A percentile compares a stretch with the other conserved stretches of the same genome.
Evolutionary conservation across 495 filamentous ascomycete species (phyloP).

Genomic region (Daldinia loculata): DNA sequence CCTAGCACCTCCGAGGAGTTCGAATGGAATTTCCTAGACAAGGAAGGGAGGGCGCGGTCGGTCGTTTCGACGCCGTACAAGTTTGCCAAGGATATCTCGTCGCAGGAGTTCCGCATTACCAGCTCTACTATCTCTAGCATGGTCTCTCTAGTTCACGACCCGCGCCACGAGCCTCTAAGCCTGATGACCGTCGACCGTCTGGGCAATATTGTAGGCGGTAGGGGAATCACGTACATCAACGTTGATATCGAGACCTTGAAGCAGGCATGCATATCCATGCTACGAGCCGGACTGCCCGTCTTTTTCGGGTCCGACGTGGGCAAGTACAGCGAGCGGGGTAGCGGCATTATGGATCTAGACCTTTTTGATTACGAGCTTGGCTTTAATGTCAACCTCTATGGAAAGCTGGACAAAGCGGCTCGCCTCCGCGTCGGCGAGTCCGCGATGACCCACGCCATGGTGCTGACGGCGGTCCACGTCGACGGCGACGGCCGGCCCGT

Average conservation of each 20-base stretch:
- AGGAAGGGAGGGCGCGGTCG: conserved; percentile 65
- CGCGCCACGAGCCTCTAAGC: conserved; percentile 72
- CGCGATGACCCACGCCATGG: conserved; percentile 91
- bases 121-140: conserved; percentile 64
- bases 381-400: conserved; percentile 72
- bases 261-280: conserved; percentile 75
- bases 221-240: conserved; percentile 80
- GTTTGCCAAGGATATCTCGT: conserved; percentile 69
- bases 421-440: conserved; percentile 74
- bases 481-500: conserved; percentile 66
- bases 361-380: conserved; percentile 79
- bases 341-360: conserved; percentile 79
- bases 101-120: conserved; percentile 56
- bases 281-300: conserved; percentile 75
- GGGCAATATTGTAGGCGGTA: conserved; percentile 79
- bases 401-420: conserved; percentile 73
- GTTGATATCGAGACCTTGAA: conserved; percentile 79
- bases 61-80: conserved; percentile 68
- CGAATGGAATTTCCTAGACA: conserved; percentile 80
- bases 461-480: conserved; percentile 83
- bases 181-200: conserved; percentile 79
- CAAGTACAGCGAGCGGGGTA: conserved; percentile 70
- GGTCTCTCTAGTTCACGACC: conserved; percentile 85
- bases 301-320: conserved; percentile 93
- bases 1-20: conserved; percentile 72